Conservation (phyloP, 2,329 filamentous ascomycete genomes). For the Rosellinia necatrix region DNA sequence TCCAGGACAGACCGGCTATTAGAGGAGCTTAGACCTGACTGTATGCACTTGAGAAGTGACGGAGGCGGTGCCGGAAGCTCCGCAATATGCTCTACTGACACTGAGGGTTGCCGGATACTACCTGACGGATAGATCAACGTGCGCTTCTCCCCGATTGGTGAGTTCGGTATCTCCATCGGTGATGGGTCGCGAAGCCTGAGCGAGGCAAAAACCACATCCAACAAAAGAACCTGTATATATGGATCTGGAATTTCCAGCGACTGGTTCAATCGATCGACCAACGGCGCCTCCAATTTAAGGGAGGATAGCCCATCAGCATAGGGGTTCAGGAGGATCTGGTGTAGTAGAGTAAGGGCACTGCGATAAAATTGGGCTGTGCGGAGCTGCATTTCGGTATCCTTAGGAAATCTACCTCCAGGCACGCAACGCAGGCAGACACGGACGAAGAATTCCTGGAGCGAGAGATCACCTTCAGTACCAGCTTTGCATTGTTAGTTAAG, state of each 20-base stretch:
- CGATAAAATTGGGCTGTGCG: slow-evolving; percentile 71
- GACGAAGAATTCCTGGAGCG: slow-evolving; percentile 70
- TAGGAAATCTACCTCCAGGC: slow-evolving; percentile 46
- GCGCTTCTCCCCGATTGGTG: slow-evolving; percentile 54
- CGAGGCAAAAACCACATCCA: slow-evolving; percentile 77
- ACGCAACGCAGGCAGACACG: slow-evolving; percentile 69
- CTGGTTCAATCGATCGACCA: slow-evolving; percentile 70
- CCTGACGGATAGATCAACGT: slow-evolving; percentile 49
- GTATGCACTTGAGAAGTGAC: slow-evolving; percentile 80
- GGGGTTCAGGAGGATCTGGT: slow-evolving; percentile 69
- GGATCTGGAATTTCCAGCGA: slow-evolving; percentile 66
- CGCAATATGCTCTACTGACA: slow-evolving; percentile 37
- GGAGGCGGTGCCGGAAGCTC: slow-evolving; percentile 61
- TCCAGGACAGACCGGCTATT: slow-evolving; percentile 80
- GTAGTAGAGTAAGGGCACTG: slow-evolving; percentile 70
- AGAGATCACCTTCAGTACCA: slow-evolving; percentile 59
- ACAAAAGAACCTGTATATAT: slow-evolving; percentile 74
- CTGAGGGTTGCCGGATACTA: slow-evolving; percentile 46
- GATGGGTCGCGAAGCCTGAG: slow-evolving; percentile 66
- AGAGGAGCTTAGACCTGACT: slow-evolving; percentile 76
- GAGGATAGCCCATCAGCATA: slow-evolving; percentile 62
- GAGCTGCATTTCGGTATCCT: slow-evolving; percentile 45
- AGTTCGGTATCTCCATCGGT: slow-evolving; percentile 47
- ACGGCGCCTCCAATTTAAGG: slow-evolving; percentile 70
- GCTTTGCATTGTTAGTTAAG: slow-evolving; percentile 45